Conservation (phyloP, 495 filamentous ascomycete genomes). For the Aspergillus baeticus region DNA sequence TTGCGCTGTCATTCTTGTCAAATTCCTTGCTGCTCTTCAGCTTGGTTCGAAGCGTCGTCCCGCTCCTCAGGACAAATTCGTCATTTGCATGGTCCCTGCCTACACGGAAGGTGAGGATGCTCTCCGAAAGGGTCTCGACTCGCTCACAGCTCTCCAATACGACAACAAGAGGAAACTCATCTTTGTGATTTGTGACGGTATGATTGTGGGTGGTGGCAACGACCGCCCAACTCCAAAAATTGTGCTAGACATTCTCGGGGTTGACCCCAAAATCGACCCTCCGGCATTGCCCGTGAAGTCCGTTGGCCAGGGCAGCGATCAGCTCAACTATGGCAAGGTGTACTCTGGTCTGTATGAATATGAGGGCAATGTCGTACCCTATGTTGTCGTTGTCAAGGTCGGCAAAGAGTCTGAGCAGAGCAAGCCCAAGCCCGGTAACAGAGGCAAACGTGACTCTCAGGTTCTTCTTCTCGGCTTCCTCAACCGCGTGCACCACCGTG, state of each 20-base stretch:
- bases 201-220: conserved; percentile 95
- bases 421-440: conserved; percentile 93
- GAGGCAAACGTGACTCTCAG: conserved; percentile 97
- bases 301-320: conserved; percentile 83
- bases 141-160: conserved; percentile 88
- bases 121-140: conserved; percentile 87
- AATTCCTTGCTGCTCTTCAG: conserved; percentile 93
- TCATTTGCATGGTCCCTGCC: conserved; percentile 96
- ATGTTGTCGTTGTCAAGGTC: conserved; percentile 92
- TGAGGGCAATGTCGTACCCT: conserved; percentile 96
- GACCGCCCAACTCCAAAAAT: conserved; percentile 97
- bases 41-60: conserved; percentile 90
- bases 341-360: conserved; percentile 98
- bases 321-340: conserved; percentile 97
- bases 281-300: conserved; percentile 90
- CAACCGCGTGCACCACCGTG: conserved; percentile 93
- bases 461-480: conserved; percentile 83
- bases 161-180: conserved; percentile 97
- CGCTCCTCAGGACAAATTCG: conserved; percentile 92
- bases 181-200: conserved; percentile 89
- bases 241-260: conserved; percentile 92
- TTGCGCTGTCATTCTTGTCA: conserved; percentile 74
- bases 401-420: conserved; percentile 93
- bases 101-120: conserved; percentile 98
- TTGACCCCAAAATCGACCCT: conserved; percentile 95